These are phyloP conservation scores for Ottelia alismoides DNA, from an alignment of 106 monocot species.

Conservation along the genomic window DNA sequence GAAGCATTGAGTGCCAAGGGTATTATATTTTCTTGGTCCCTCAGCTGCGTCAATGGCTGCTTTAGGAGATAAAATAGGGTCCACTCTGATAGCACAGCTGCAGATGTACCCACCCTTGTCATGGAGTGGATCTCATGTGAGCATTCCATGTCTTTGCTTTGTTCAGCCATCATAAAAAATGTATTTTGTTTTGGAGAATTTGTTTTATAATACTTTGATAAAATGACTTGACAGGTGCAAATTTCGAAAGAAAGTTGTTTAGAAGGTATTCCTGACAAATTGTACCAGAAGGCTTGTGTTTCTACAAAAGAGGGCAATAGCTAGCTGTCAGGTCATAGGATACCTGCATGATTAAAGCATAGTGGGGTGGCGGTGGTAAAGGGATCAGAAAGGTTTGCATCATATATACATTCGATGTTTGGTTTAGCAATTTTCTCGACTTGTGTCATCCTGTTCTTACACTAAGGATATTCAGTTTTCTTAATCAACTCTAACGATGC, in stretches of 20 bases:
- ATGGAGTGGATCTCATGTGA: constrained; percentile 98
- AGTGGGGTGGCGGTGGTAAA: constrained; percentile 99
- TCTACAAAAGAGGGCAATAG: constrained; percentile 79
- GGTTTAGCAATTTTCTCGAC: too few relatives aligned
- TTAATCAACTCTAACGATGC: too few relatives aligned
- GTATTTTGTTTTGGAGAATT: too few relatives aligned
- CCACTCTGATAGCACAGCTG: constrained; percentile 98
- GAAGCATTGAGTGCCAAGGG: constrained; percentile 74
- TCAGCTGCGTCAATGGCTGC: constrained; percentile 86
- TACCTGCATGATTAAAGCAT: constrained; percentile 99
- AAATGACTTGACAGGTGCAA: constrained; percentile 31
- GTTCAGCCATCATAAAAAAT: background rate
- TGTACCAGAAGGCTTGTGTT: constrained; percentile 88
- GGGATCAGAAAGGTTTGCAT: constrained; percentile 88
- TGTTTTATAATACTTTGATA: background rate
- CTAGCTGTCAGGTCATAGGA: constrained; percentile 85
- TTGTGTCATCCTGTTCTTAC: too few relatives aligned
- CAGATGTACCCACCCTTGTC: constrained; percentile 95
- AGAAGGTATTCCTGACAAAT: constrained; percentile 75
- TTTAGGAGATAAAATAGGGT: constrained; percentile 96
- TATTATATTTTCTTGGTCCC: constrained; percentile 96
- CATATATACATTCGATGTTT: too few relatives aligned
- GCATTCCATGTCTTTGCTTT: constrained; percentile 2
- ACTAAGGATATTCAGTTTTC: too few relatives aligned
- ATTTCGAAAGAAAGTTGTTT: constrained; percentile 59